phyloP scores from a whole-genome alignment of 2,329 filamentous ascomycete genomes.

The Microdochium trichocladiopsis region DNA sequence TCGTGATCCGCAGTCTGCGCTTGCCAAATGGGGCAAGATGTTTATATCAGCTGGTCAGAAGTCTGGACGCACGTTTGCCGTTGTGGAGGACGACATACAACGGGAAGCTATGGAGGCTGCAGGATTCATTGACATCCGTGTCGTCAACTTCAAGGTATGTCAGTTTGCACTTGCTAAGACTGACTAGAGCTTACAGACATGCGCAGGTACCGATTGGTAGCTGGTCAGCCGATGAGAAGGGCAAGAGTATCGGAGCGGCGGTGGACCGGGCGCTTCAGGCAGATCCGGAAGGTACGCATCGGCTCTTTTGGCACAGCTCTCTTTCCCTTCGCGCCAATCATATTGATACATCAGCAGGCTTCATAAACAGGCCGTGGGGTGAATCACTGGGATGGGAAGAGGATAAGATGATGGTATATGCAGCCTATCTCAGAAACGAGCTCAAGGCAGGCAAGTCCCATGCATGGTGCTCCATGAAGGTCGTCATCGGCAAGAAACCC shows the following conservation, averaged over 20 bases:
- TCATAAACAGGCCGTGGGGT: neutral
- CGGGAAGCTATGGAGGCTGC: neutral
- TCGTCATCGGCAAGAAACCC: neutral
- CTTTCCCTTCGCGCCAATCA: too few species aligned
- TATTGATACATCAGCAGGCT: neutral
- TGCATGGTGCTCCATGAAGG: neutral
- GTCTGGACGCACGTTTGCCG: neutral
- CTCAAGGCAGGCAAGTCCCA: neutral
- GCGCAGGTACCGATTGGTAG: neutral
- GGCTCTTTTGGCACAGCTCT: too few species aligned
- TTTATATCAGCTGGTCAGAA: neutral
- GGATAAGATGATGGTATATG: neutral
- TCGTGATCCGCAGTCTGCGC: conserved; percentile 7
- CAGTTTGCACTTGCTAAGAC: neutral
- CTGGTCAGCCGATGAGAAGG: neutral
- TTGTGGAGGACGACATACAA: neutral
- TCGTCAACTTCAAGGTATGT: neutral
- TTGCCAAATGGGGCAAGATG: neutral
- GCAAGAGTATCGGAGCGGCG: neutral
- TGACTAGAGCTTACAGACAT: too few species aligned
- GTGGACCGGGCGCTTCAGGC: neutral
- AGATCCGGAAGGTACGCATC: neutral
- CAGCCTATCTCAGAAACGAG: neutral
- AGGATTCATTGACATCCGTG: neutral
- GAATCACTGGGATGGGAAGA: neutral